phyloP scores from a whole-genome alignment of 2,329 filamentous ascomycete species.

The Exophiala alcalophila region DNA sequence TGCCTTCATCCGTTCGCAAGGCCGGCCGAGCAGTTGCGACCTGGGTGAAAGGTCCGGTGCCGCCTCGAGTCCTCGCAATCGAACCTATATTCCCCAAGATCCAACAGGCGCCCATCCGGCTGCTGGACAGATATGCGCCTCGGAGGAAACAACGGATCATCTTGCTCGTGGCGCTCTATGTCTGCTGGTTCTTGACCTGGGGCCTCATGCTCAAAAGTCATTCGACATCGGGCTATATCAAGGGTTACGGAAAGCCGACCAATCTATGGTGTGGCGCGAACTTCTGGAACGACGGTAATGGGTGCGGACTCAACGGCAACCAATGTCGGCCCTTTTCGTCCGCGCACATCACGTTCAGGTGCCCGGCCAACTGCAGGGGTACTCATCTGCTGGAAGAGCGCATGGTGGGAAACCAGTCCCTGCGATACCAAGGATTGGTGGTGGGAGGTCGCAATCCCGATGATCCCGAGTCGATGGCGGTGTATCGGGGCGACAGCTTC shows the following conservation, averaged over 20 bases:
- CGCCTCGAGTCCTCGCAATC: conserved; percentile 46
- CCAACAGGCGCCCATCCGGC: conserved; percentile 46
- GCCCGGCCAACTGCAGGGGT: conserved; percentile 53
- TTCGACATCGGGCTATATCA: conserved; percentile 46
- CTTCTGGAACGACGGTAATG: conserved; percentile 45
- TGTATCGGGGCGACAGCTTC: conserved; percentile 87
- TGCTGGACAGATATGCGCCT: conserved; percentile 45
- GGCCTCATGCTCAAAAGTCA: conserved; percentile 46
- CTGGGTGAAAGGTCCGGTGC: conserved; percentile 50
- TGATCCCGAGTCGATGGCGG: conserved; percentile 45
- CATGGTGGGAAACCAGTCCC: conserved; percentile 50
- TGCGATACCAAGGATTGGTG: conserved; percentile 52
- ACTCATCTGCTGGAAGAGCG: conserved; percentile 50
- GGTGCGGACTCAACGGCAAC: conserved; percentile 55
- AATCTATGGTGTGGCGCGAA: conserved; percentile 47
- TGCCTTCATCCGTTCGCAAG: conserved; percentile 46
- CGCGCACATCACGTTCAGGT: conserved; percentile 53
- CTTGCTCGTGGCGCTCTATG: conserved; percentile 44
- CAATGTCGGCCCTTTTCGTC: conserved; percentile 55
- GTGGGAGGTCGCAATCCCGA: conserved; percentile 48
- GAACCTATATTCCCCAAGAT: conserved; percentile 46
- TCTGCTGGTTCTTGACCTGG: conserved; percentile 49
- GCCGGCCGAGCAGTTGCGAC: conserved; percentile 42
- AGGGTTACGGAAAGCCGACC: conserved; percentile 47
- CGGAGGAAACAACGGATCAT: conserved; percentile 46